These are phyloP conservation scores for Aleurites moluccanus DNA, from an alignment of 441 rosid genomes.

Conservation along the genomic window DNA sequence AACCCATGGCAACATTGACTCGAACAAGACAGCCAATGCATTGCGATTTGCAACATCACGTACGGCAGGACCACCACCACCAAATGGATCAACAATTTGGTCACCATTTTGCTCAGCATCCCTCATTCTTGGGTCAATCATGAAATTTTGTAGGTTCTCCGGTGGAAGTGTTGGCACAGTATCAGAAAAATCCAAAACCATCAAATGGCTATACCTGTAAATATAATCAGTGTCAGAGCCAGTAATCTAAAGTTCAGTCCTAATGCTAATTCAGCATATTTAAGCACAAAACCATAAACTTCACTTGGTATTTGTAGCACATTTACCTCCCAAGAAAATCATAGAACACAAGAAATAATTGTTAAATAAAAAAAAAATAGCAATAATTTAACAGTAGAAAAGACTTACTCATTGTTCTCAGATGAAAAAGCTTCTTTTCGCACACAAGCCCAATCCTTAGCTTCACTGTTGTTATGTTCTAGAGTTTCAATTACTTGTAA, in stretches of 20 bases:
- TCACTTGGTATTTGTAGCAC: not conserved
- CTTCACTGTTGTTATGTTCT: slow-evolving; percentile 53
- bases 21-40: slow-evolving; percentile 63
- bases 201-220: slow-evolving; percentile 68
- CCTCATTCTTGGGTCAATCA: slow-evolving; percentile 62
- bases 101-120: slow-evolving; percentile 42
- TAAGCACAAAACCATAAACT: not conserved
- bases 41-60: slow-evolving; percentile 61
- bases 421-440: slow-evolving; percentile 80
- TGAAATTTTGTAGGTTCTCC: slow-evolving; percentile 78
- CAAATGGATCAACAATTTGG: slow-evolving; percentile 41
- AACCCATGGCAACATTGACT: slow-evolving; percentile 82
- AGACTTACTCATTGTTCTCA: slow-evolving; percentile 77
- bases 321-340: not conserved
- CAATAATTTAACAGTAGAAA: slow-evolving; percentile 15
- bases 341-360: not conserved
- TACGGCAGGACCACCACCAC: slow-evolving; percentile 36
- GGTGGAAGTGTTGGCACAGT: slow-evolving; percentile 75
- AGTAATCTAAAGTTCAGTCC: slow-evolving; percentile 1
- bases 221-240: not conserved
- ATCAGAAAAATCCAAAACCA: slow-evolving; percentile 81
- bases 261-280: slow-evolving; percentile 6
- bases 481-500: slow-evolving; percentile 51
- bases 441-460: slow-evolving; percentile 74
- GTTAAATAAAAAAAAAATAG: slow-evolving; percentile 5